Percentiles rank a stretch among this genome's conserved stretches.
These are phyloP conservation scores for Penicillium sp. DNA, from an alignment of 2,329 filamentous ascomycete genomes.

Conservation along the genomic window DNA sequence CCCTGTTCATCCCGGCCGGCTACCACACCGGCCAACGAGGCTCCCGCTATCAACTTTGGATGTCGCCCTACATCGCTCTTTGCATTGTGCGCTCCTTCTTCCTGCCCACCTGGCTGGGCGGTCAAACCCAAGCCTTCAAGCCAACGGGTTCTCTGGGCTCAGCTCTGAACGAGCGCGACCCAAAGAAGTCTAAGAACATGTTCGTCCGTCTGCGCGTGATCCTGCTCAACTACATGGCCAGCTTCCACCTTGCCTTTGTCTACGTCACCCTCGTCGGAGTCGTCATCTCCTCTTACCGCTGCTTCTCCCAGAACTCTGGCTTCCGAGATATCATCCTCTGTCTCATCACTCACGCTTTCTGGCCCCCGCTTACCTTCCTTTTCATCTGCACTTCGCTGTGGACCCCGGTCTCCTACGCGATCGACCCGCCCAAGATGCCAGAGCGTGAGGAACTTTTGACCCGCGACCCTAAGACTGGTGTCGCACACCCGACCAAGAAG, in stretches of 20 bases:
- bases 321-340: slow-evolving; percentile 48
- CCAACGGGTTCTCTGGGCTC: slow-evolving; percentile 59
- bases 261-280: slow-evolving; percentile 54
- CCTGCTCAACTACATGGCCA: slow-evolving; percentile 55
- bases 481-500: slow-evolving; percentile 45
- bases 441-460: slow-evolving; percentile 57
- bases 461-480: slow-evolving; percentile 52
- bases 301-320: slow-evolving; percentile 43
- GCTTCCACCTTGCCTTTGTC: slow-evolving; percentile 56
- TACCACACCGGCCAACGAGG: slow-evolving; percentile 60
- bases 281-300: slow-evolving; percentile 52
- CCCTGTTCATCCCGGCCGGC: slow-evolving; percentile 59
- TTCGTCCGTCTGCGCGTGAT: slow-evolving; percentile 55
- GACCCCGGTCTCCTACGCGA: slow-evolving; percentile 60
- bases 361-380: slow-evolving; percentile 60
- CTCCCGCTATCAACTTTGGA: slow-evolving; percentile 59
- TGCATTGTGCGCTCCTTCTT: slow-evolving; percentile 59
- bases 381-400: slow-evolving; percentile 56
- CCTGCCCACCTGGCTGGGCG: slow-evolving; percentile 60
- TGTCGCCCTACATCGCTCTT: slow-evolving; percentile 61
- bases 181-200: slow-evolving; percentile 41
- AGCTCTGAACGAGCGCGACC: slow-evolving; percentile 58
- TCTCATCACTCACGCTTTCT: slow-evolving; percentile 60
- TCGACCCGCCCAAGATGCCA: slow-evolving; percentile 58
- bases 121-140: slow-evolving; percentile 58